Evolutionary conservation across 352 stramenopile species (phyloP), one percentile per base, ranked within the genome.

Genomic region (Globisporangium yorkense): DNA sequence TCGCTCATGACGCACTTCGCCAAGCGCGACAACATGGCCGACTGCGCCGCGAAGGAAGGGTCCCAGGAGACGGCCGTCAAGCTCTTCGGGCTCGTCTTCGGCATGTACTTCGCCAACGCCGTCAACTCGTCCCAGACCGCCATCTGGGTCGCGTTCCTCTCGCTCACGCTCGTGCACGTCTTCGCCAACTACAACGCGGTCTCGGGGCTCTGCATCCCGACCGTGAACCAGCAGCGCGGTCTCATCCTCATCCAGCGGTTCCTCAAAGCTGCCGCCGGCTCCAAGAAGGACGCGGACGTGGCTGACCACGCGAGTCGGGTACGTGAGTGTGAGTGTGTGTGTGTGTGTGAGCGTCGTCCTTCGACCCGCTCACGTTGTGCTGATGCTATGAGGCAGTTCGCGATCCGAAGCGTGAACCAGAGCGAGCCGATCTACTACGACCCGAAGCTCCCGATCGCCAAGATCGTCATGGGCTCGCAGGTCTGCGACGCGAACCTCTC

Each of bases 1-100:
- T 92, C 81, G n/a, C 77, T 97, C 56, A 95, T 92, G 67, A 84
- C 80, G 21, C 89, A 97, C 65, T 96, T 97, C 54, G 87, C 88
- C 41, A 88, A 92, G 62, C 62, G 71, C 24, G 82, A 92, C 66
- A 92, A 92, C 57, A 92, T 92, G 82, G 82, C 82, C 4, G 96
- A 99, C 72, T 89, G 97, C 50, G 90, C 88, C 29, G 89, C 94
- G 41, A 99, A 99, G 67, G 96, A 99, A 74, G 92, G 85, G 0
- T 97, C 93, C 0, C 96, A 99, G 70, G 96, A 99, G 80, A 98
- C 94, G 7, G 77, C 96, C 0, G 94, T 98, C 7, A 98, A 92
- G 61, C 75, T 99, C 5, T 74, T 97, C 59, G 96, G 96, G 5
- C 85, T 99, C 58, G 57, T 96, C 18, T 84, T 92, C 41, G 93